phyloP scores from a whole-genome alignment of 805 yeast genomes.

The Candida anglica region DNA sequence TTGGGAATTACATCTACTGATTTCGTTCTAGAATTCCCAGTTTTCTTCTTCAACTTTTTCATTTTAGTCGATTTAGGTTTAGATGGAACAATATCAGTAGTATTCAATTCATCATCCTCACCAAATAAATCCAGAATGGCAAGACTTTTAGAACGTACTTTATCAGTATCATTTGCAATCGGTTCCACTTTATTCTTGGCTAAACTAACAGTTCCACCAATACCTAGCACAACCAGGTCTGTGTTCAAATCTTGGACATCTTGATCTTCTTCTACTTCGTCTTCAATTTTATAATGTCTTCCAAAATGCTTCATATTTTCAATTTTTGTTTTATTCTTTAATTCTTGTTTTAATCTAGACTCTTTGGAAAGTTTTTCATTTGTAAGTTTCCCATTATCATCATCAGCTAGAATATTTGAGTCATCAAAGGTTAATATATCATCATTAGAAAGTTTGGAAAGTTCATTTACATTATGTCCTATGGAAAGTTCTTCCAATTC shows the following conservation, averaged over 20 bases:
- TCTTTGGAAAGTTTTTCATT: constrained; percentile 29
- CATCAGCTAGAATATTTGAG: constrained; percentile 29
- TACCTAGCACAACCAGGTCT: too few relatives aligned
- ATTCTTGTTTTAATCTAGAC: constrained; percentile 23
- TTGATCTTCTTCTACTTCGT: constrained; percentile 10
- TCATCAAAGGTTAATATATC: constrained; percentile 60
- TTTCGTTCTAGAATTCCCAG: constrained; percentile 17
- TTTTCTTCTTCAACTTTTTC: constrained; percentile 41
- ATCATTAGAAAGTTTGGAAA: constrained; percentile 33
- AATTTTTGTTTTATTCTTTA: constrained; percentile 21
- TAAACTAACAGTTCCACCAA: not conserved
- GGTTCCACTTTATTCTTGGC: not conserved
- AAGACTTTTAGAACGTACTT: not conserved
- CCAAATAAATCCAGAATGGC: constrained; percentile 1
- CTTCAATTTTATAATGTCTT: constrained; percentile 11
- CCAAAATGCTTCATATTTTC: constrained; percentile 21
- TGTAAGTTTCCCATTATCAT: constrained; percentile 30
- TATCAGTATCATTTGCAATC: not conserved
- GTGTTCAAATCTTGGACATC: too few relatives aligned
- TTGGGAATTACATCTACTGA: constrained; percentile 28
- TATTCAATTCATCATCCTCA: not conserved
- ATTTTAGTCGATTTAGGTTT: constrained; percentile 25
- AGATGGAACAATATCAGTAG: constrained; percentile 7
- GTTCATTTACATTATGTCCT: constrained; percentile 42
- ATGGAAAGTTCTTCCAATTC: constrained; percentile 37